Conservation (phyloP, 305 asterid genomes). For the Rubia balearica region DNA sequence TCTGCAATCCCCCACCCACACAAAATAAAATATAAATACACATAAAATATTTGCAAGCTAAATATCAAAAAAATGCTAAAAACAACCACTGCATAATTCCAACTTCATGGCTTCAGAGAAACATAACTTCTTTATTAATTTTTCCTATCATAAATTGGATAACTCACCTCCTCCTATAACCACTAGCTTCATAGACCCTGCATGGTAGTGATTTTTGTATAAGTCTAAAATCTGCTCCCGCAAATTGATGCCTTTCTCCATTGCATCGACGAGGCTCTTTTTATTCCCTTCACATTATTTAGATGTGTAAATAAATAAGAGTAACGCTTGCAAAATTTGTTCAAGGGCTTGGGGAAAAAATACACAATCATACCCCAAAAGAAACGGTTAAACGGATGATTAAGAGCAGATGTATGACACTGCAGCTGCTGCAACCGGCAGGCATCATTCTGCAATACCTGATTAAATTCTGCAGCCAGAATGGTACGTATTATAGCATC, state of each 20-base stretch:
- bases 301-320: constrained; percentile 10
- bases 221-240: constrained; percentile 67
- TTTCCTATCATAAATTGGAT: neutral
- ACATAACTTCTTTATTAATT: neutral
- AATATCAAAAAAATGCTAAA: neutral
- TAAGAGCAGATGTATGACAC: constrained; percentile 71
- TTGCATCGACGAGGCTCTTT: constrained; percentile 90
- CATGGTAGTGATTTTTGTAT: constrained; percentile 66
- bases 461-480: constrained; percentile 72
- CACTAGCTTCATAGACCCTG: constrained; percentile 88
- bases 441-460: constrained; percentile 82
- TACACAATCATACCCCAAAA: constrained; percentile 67
- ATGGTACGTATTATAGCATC: constrained; percentile 16
- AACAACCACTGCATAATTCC: neutral
- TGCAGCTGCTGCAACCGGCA: constrained; percentile 91
- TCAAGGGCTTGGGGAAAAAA: neutral
- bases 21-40: neutral
- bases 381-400: constrained; percentile 88
- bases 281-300: constrained; percentile 63
- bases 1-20: neutral
- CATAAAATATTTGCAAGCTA: neutral
- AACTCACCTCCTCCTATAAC: constrained; percentile 85
- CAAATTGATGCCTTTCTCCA: constrained; percentile 82
- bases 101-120: neutral
- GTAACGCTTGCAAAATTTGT: neutral